Evolutionary conservation across 1,284 basidiomycete species (phyloP), one percentile per base, ranked within the genome.

Genomic region (Puccinia triticina): DNA sequence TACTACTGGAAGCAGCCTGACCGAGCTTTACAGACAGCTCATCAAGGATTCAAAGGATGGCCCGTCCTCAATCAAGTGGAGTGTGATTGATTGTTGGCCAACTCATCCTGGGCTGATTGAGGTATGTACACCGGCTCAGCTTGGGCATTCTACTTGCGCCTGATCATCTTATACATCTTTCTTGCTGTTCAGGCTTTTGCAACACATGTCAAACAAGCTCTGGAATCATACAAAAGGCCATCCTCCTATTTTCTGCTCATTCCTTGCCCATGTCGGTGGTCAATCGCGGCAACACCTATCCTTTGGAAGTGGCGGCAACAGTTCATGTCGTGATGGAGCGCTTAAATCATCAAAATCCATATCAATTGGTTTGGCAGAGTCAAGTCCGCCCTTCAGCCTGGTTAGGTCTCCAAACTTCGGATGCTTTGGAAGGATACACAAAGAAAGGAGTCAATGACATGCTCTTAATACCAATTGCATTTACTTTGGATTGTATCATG

Each of bases 41-140:
- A 86, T 85, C 83, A 84, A 90, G 90, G 84, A 91, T 88, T 86
- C 85, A 50, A 87, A 87, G 86, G 85, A 87, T 71, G 16, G 85
- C 83, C 90, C 91, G 72, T 89, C 88, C 53, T 86, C 88, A 83
- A 91, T 99, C 53, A 90, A 95, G 86, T 99, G 97, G 97, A 97
- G 94, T 86, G 94, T 98, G 16, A 94, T 99, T 86, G 97, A 99
- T 88, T 91, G 97, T 73, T 99, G 97, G 97, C 95, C 95, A 7
- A 95, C 94, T 8, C 94, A 99, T 87, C 90, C 92, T 16, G 95
- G 96, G 3, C 93, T 99, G 85, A 90, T 99, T 83, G 94, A 97
- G 89, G 95, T 94, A 85, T 84, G 91, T 87, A 48, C 16, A 34
- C 12, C 21, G 21, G 23, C 43, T 71, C 10, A 29, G 32, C 18